Conservation (phyloP, 2,329 filamentous ascomycete species). For the Truncatella angustata region DNA sequence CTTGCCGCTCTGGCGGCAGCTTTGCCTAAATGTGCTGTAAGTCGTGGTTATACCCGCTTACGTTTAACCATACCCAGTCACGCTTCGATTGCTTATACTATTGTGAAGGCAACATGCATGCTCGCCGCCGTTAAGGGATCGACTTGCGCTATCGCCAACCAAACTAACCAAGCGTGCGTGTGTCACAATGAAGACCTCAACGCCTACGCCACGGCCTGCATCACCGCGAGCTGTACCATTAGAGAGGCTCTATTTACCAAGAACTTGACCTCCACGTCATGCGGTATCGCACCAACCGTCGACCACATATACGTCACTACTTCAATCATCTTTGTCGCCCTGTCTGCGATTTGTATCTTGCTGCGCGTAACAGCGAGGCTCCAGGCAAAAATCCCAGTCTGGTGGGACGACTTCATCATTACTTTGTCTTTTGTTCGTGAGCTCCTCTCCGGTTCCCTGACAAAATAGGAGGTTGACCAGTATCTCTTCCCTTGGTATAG, state of each 20-base stretch:
- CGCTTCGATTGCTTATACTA: neutral
- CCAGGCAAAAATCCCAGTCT: slow-evolving; percentile 6
- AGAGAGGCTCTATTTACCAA: slow-evolving; percentile 7
- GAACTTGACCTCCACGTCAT: slow-evolving; percentile 7
- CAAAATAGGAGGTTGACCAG: neutral
- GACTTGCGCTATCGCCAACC: slow-evolving; percentile 9
- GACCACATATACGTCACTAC: slow-evolving; percentile 2
- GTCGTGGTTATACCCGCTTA: neutral
- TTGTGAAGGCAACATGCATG: slow-evolving; percentile 11
- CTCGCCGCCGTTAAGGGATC: slow-evolving; percentile 10
- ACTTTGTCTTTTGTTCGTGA: slow-evolving; percentile 29
- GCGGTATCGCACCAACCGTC: neutral
- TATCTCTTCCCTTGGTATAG: neutral
- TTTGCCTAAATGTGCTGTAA: slow-evolving; percentile 7
- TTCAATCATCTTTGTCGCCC: neutral
- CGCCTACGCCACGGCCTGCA: slow-evolving; percentile 10
- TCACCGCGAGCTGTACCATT: slow-evolving; percentile 12
- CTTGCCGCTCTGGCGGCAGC: slow-evolving; percentile 4
- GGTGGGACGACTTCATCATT: slow-evolving; percentile 29
- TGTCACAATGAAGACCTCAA: slow-evolving; percentile 11
- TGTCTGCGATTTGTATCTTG: slow-evolving; percentile 2
- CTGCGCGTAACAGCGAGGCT: slow-evolving; percentile 5
- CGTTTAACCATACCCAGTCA: neutral
- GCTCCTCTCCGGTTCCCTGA: slow-evolving; percentile 21
- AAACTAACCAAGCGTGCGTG: slow-evolving; percentile 12